phyloP scores from a whole-genome alignment of 176 grass and related monocot genomes.

The Rhynchospora breviuscula region DNA sequence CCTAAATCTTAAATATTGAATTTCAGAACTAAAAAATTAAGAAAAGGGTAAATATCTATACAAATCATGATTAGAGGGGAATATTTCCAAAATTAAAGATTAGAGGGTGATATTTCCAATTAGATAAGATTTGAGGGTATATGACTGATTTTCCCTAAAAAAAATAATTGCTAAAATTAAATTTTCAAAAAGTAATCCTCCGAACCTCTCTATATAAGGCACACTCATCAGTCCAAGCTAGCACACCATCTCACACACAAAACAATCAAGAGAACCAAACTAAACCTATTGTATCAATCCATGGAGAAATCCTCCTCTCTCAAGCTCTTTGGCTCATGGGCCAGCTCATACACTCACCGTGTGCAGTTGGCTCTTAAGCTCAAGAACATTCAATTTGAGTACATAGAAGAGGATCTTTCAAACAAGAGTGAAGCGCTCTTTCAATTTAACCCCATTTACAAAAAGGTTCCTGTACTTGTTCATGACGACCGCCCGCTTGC shows the following conservation, averaged over 20 bases:
- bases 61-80: too few species aligned
- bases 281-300: neutral
- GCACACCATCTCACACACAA: neutral
- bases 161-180: neutral
- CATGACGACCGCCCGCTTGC: conserved; percentile 49
- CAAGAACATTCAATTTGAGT: conserved; percentile 62
- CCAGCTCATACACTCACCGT: conserved; percentile 88
- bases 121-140: too few species aligned
- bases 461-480: conserved; percentile 84
- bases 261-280: neutral
- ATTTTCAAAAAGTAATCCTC: neutral
- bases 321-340: conserved; percentile 74
- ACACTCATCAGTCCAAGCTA: neutral
- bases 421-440: conserved; percentile 59
- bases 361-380: conserved; percentile 77
- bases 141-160: too few species aligned
- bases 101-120: too few species aligned
- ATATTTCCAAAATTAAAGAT: too few species aligned
- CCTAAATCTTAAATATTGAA: too few species aligned
- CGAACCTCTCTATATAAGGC: conserved; percentile 14
- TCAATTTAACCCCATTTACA: conserved; percentile 61
- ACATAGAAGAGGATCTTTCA: conserved; percentile 68
- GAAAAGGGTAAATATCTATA: too few species aligned
- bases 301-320: conserved; percentile 41
- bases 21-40: too few species aligned